These are phyloP conservation scores for Nakazawaea wickerhamii DNA, from an alignment of 805 yeast species.

Conservation along the genomic window DNA sequence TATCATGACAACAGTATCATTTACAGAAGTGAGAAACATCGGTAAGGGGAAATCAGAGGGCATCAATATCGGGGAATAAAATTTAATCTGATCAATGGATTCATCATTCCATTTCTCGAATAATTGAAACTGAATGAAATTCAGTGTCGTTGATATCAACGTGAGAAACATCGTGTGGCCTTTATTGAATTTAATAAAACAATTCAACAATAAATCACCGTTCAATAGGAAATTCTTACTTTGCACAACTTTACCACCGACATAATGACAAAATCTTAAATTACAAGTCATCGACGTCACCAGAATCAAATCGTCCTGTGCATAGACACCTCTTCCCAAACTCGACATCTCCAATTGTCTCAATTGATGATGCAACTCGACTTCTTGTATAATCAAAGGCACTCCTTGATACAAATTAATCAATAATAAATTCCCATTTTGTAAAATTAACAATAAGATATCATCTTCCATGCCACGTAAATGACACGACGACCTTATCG, in stretches of 20 bases:
- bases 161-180: conserved; percentile 20
- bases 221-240: conserved; percentile 19
- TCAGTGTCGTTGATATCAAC: conserved; percentile 18
- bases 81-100: conserved; percentile 13
- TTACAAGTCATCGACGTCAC: conserved; percentile 21
- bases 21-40: conserved; percentile 20
- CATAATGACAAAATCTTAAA: conserved; percentile 7
- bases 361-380: conserved; percentile 15
- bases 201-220: conserved; percentile 20
- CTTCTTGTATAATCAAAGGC: conserved; percentile 19
- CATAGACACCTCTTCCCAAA: conserved; percentile 17
- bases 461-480: conserved; percentile 16
- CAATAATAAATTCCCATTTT: conserved; percentile 19
- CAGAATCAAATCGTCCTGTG: conserved; percentile 18
- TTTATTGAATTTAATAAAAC: conserved; percentile 16
- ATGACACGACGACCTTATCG: conserved; percentile 9
- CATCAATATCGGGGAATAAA: conserved; percentile 19
- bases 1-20: conserved; percentile 18
- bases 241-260: conserved; percentile 7
- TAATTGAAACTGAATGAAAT: conserved; percentile 20
- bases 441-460: conserved; percentile 20
- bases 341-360: conserved; percentile 14
- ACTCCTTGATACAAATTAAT: conserved; percentile 19
- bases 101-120: conserved; percentile 19
- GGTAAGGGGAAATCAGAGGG: conserved; percentile 26